Evolutionary conservation across 1,284 basidiomycete genomes (phyloP).

Genomic region (Sanguinoderma infundibulare): DNA sequence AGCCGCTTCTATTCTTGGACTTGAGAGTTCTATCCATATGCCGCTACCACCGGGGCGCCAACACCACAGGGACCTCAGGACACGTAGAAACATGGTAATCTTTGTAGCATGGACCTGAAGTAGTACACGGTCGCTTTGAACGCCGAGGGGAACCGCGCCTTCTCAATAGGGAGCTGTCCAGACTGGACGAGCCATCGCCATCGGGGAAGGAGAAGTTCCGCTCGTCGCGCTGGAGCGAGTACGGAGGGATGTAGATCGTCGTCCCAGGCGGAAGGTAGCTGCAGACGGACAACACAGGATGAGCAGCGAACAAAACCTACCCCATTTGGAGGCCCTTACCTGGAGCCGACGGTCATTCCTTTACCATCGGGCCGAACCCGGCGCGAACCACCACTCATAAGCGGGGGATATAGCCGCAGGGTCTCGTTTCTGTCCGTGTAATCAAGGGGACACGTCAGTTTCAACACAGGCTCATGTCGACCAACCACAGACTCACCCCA

Average conservation of each 20-base stretch:
- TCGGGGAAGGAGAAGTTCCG: conserved; percentile 33
- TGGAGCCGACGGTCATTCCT: conserved; percentile 6
- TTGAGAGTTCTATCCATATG: no score
- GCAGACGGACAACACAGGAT: background rate
- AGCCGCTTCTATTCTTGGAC: no score
- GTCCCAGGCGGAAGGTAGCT: conserved; percentile 32
- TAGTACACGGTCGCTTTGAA: no score
- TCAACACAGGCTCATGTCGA: conserved; percentile 26
- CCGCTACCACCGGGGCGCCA: no score
- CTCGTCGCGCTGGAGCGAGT: conserved; percentile 32
- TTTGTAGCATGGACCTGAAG: conserved; percentile 30
- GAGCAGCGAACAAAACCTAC: background rate
- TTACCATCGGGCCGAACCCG: conserved; percentile 33
- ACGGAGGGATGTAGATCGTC: conserved; percentile 24
- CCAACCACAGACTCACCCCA: conserved; percentile 33
- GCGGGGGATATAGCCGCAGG: conserved; percentile 54
- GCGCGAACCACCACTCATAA: conserved; percentile 55
- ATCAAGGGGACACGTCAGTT: background rate
- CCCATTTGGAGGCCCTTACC: conserved; percentile 19
- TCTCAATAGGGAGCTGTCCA: conserved; percentile 16
- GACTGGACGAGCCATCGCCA: no score
- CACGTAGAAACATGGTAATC: no score
- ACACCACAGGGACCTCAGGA: no score
- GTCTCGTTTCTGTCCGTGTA: conserved; percentile 53
- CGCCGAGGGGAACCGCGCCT: background rate